Conservation (phyloP, 768 basidiomycete genomes). For the Pleurotus pulmonarius region DNA sequence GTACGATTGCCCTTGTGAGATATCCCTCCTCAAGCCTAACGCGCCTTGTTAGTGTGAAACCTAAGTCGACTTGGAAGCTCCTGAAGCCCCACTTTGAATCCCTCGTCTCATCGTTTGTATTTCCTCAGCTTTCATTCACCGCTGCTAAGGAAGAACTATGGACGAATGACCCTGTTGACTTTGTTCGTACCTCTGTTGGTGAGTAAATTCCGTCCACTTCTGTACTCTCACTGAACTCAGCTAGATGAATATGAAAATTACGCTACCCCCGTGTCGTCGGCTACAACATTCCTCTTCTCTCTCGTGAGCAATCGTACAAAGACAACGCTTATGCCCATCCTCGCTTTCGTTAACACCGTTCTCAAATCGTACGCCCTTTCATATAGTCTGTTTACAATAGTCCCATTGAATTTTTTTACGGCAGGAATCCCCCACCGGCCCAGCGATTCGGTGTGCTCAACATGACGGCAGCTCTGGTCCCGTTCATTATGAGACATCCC, state of each 20-base stretch:
- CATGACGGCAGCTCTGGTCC: constrained; percentile 72
- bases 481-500: constrained; percentile 82
- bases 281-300: constrained; percentile 76
- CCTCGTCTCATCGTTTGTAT: constrained; percentile 77
- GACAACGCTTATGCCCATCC: constrained; percentile 75
- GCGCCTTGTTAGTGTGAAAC: constrained; percentile 64
- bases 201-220: constrained; percentile 11
- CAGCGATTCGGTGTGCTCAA: constrained; percentile 85
- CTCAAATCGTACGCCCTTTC: constrained; percentile 51
- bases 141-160: constrained; percentile 63
- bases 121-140: constrained; percentile 84
- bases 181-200: constrained; percentile 75
- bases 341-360: constrained; percentile 74
- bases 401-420: neutral
- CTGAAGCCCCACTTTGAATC: constrained; percentile 82
- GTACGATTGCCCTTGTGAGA: constrained; percentile 34
- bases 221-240: neutral
- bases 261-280: constrained; percentile 72
- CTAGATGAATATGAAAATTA: constrained; percentile 81
- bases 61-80: constrained; percentile 85
- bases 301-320: constrained; percentile 79
- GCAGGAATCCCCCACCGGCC: constrained; percentile 42
- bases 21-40: too few species aligned
- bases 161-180: constrained; percentile 82
- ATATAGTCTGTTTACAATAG: neutral